These are phyloP conservation scores for Colletotrichum karsti DNA, from an alignment of 2,329 filamentous ascomycete species.

Conservation along the genomic window DNA sequence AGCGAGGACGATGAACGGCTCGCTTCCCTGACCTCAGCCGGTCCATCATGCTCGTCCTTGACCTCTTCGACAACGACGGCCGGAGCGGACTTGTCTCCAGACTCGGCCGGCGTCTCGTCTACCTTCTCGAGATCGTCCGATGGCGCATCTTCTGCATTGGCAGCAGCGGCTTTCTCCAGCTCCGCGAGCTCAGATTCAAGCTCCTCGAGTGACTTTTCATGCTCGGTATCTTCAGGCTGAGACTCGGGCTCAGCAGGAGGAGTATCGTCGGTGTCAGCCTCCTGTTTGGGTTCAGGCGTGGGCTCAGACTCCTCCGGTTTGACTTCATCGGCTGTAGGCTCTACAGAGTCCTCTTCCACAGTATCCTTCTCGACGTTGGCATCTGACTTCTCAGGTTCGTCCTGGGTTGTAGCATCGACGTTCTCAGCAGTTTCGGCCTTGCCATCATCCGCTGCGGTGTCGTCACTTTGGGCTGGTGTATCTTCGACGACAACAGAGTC, in stretches of 20 bases:
- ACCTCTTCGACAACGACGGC: background rate
- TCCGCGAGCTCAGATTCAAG: background rate
- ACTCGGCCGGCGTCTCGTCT: background rate
- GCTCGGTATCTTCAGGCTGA: no score
- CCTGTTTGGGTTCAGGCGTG: background rate
- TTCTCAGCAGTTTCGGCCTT: background rate
- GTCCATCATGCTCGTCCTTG: background rate
- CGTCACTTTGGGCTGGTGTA: accelerated
- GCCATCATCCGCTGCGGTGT: background rate
- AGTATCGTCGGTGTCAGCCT: background rate
- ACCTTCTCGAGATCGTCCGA: background rate
- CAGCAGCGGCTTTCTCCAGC: background rate
- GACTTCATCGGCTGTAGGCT: background rate
- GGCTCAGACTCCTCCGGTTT: background rate
- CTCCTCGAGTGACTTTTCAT: no score
- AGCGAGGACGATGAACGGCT: conserved; percentile 32
- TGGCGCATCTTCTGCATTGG: conserved; percentile 7
- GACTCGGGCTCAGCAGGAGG: no score
- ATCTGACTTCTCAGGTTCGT: background rate
- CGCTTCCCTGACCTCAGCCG: background rate
- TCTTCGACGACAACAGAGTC: background rate
- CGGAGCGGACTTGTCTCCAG: background rate
- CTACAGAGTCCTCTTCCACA: background rate
- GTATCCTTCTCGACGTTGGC: background rate
- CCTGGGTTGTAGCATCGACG: background rate